Conservation (phyloP, 2,329 filamentous ascomycete species). For the Lecanosticta acicola region DNA sequence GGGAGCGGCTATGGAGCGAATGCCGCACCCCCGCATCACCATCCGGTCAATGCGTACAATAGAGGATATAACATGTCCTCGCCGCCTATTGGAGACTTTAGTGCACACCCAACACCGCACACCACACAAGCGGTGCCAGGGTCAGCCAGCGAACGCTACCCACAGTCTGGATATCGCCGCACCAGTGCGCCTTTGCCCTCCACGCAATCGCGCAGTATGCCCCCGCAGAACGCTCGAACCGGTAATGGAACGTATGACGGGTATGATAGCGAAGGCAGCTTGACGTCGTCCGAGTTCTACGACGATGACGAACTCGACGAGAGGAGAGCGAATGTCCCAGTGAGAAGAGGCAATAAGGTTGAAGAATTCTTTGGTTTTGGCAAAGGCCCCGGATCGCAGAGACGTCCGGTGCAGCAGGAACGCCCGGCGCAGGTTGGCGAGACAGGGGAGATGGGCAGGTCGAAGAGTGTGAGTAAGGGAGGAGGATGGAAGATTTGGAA, state of each 20-base stretch:
- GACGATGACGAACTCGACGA: slow-evolving; percentile 15
- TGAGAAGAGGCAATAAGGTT: slow-evolving; percentile 27
- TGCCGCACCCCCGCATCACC: slow-evolving; percentile 5
- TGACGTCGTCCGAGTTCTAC: slow-evolving; percentile 21
- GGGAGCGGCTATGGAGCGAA: background rate
- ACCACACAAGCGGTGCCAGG: slow-evolving; percentile 5
- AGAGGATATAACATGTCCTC: slow-evolving; percentile 22
- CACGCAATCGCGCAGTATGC: background rate
- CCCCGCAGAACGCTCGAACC: background rate
- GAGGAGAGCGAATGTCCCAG: slow-evolving; percentile 11
- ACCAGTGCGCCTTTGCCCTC: slow-evolving; percentile 8
- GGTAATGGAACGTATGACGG: slow-evolving; percentile 12
- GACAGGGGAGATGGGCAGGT: slow-evolving; percentile 6
- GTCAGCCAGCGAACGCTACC: slow-evolving; percentile 8
- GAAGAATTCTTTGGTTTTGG: slow-evolving; percentile 30
- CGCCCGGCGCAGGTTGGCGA: slow-evolving; percentile 7
- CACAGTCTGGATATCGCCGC: slow-evolving; percentile 16
- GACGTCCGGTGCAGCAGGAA: slow-evolving; percentile 14
- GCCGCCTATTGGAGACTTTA: slow-evolving; percentile 21
- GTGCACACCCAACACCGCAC: slow-evolving; percentile 5
- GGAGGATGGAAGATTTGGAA: slow-evolving; percentile 26
- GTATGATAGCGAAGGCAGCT: slow-evolving; percentile 19
- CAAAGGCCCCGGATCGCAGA: slow-evolving; percentile 1
- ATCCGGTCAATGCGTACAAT: slow-evolving; percentile 12
- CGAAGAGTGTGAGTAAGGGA: slow-evolving; percentile 31